A percentile compares a stretch with the other conserved stretches of the same genome.
Conservation (phyloP, 73 alveolate genomes). For the Stentor coeruleus region DNA sequence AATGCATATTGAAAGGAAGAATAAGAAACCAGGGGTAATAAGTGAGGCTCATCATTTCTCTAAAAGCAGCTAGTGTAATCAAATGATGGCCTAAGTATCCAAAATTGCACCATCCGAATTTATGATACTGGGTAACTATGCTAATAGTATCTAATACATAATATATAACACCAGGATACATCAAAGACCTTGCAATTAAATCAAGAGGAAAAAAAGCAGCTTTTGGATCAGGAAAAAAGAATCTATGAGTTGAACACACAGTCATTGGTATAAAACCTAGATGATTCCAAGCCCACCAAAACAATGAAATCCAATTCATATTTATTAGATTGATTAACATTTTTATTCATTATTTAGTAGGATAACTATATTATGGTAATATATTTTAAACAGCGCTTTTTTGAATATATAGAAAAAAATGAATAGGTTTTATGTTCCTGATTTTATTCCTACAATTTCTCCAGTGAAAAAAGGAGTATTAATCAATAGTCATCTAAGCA, state of each 20-base stretch:
- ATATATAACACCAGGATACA: neutral
- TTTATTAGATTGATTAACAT: neutral
- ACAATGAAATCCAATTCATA: slow-evolving; percentile 2
- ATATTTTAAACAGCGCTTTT: too few species aligned
- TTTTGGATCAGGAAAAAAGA: neutral
- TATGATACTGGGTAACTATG: neutral
- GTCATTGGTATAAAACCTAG: slow-evolving; percentile 2
- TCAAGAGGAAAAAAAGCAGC: neutral
- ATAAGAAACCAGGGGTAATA: slow-evolving; percentile 4
- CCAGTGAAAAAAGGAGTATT: too few species aligned
- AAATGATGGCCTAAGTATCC: neutral
- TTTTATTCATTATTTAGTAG: too few species aligned
- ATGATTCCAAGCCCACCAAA: slow-evolving; percentile 5
- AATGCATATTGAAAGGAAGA: neutral
- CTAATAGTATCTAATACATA: neutral
- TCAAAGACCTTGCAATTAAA: neutral
- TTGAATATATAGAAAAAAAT: too few species aligned
- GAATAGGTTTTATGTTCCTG: too few species aligned
- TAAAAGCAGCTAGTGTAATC: neutral
- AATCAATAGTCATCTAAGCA: too few species aligned
- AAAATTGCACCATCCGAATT: slow-evolving; percentile 23
- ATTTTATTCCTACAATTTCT: too few species aligned
- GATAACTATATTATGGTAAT: too few species aligned
- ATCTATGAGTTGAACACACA: neutral
- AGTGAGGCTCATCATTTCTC: slow-evolving; percentile 3